Evolutionary conservation across 108 stramenopile species (phyloP).

Genomic region (Nannochloropsis salina): DNA sequence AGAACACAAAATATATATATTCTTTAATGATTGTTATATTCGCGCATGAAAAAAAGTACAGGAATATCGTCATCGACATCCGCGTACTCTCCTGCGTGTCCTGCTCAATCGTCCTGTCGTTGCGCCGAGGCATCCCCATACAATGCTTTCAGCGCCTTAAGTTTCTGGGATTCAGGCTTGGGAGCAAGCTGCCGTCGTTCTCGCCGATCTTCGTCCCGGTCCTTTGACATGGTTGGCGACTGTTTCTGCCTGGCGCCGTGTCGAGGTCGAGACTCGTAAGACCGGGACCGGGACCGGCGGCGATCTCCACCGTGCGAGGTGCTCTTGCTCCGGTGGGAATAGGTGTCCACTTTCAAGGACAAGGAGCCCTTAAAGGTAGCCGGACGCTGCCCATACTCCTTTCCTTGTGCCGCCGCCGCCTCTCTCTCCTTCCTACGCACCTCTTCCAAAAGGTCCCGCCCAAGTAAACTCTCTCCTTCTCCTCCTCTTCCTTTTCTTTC

Average conservation of each 20-base stretch:
- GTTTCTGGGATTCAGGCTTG: constrained; percentile 36
- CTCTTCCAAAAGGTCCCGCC: constrained; percentile 27
- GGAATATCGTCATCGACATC: no score
- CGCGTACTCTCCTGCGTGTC: no score
- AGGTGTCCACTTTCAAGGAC: constrained; percentile 51
- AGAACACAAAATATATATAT: no score
- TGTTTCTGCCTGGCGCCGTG: no score
- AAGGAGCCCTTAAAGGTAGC: constrained; percentile 53
- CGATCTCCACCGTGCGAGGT: neutral
- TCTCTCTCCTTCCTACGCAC: constrained; percentile 45
- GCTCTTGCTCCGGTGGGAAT: constrained; percentile 42
- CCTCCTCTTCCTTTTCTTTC: constrained; percentile 26
- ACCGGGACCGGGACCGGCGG: constrained; percentile 35
- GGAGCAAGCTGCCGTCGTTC: constrained; percentile 21
- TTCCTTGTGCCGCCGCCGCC: constrained; percentile 43
- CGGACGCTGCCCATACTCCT: constrained; percentile 48
- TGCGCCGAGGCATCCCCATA: constrained; percentile 53
- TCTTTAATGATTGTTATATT: no score
- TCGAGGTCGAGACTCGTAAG: neutral
- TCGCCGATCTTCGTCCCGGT: constrained; percentile 24
- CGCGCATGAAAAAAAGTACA: no score
- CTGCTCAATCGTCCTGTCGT: neutral
- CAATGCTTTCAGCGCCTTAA: constrained; percentile 42
- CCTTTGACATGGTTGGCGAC: neutral
- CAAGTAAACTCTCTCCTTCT: constrained; percentile 24